phyloP scores from a whole-genome alignment of 805 yeast genomes.

The Wickerhamomyces canadensis region DNA sequence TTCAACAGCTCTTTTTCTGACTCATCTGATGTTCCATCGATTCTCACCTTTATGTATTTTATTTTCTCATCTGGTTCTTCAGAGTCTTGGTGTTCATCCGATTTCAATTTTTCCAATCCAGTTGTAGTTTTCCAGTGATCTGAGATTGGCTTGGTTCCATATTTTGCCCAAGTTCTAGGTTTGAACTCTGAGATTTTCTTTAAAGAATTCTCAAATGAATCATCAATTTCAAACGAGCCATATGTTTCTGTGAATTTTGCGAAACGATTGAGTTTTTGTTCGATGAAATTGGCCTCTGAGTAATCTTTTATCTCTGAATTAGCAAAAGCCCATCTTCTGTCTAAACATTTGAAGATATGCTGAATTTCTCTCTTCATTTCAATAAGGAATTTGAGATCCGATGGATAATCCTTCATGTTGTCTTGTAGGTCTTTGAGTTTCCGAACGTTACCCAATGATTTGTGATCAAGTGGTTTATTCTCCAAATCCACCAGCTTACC shows the following conservation, averaged over 20 bases:
- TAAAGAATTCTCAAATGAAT: conserved; percentile 2
- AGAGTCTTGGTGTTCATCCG: conserved; percentile 2
- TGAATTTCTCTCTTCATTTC: conserved; percentile 4
- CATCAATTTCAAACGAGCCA: conserved; percentile 2
- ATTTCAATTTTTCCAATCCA: conserved; percentile 31
- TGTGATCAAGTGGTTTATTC: too few relatives aligned
- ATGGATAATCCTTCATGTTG: not conserved
- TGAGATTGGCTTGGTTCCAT: conserved; percentile 22
- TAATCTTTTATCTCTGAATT: not conserved
- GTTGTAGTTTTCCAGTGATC: conserved; percentile 34
- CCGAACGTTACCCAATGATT: too few relatives aligned
- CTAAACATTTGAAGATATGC: not conserved
- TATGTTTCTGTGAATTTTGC: conserved; percentile 3
- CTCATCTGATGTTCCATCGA: not conserved
- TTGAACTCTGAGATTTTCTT: conserved; percentile 5
- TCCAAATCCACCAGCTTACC: too few relatives aligned
- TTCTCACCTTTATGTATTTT: not conserved
- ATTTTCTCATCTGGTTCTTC: too few relatives aligned
- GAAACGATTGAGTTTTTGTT: conserved; percentile 8
- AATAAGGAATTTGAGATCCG: not conserved
- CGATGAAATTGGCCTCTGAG: conserved; percentile 5
- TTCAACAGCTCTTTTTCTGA: conserved; percentile 19
- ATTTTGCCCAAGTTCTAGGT: conserved; percentile 17
- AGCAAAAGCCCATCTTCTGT: conserved; percentile 2
- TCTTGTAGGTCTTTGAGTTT: not conserved